Evolutionary conservation across 805 yeast genomes (phyloP).

Genomic region (Tetrapisispora fleetii): DNA sequence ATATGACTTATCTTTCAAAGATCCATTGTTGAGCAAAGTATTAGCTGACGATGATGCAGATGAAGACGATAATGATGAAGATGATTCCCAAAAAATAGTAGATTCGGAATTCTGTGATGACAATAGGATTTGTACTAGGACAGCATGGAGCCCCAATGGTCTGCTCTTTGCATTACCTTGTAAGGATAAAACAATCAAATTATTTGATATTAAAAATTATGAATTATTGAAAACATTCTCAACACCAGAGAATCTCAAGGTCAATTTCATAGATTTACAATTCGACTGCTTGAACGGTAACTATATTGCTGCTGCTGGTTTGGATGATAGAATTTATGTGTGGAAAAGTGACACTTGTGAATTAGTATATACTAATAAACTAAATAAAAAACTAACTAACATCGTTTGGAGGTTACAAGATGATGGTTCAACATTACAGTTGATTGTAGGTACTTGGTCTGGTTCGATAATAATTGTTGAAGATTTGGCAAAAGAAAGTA

Average conservation of each 20-base stretch:
- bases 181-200: slow-evolving; percentile 36
- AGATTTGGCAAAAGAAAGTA: slow-evolving; percentile 11
- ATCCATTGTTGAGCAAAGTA: slow-evolving; percentile 8
- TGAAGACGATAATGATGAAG: slow-evolving; percentile 29
- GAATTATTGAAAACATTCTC: slow-evolving; percentile 18
- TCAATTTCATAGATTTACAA: slow-evolving; percentile 39
- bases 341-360: slow-evolving; percentile 41
- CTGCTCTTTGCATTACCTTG: slow-evolving; percentile 60
- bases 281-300: slow-evolving; percentile 52
- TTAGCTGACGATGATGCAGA: slow-evolving; percentile 14
- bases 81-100: slow-evolving; percentile 23
- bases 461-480: slow-evolving; percentile 33
- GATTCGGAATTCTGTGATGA: slow-evolving; percentile 29
- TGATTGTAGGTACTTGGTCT: slow-evolving; percentile 30
- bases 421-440: slow-evolving; percentile 15
- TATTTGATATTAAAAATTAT: slow-evolving; percentile 29
- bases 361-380: slow-evolving; percentile 26
- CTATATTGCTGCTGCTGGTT: slow-evolving; percentile 47
- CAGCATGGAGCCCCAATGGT: slow-evolving; percentile 67
- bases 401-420: slow-evolving; percentile 29
- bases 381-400: slow-evolving; percentile 23
- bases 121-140: slow-evolving; percentile 40
- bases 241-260: slow-evolving; percentile 8
- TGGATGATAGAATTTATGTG: slow-evolving; percentile 41
- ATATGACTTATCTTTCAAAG: slow-evolving; percentile 23